A percentile compares a stretch with the other conserved stretches of the same genome.
Evolutionary conservation across 208 protist genomes (phyloP).

Genomic region (Crithidia fasciculata): DNA sequence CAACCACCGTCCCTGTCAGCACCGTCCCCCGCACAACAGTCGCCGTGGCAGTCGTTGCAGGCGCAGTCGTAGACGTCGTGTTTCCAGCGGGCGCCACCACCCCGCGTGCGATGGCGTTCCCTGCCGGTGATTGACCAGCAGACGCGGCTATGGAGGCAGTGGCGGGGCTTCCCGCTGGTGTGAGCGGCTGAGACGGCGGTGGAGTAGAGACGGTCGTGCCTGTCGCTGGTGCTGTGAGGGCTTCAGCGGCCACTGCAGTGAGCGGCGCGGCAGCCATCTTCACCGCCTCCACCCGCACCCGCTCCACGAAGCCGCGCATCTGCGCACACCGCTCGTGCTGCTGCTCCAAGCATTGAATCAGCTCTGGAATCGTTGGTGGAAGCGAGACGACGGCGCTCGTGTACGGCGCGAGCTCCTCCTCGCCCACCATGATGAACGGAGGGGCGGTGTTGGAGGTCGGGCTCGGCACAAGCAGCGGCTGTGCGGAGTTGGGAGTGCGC

Average conservation of each 20-base stretch:
- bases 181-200: not conserved
- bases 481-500: not conserved
- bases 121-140: not conserved
- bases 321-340: slow-evolving; percentile 35
- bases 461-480: slow-evolving; percentile 18
- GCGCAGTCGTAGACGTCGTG: not conserved
- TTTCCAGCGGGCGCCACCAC: not conserved
- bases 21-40: slow-evolving; percentile 18
- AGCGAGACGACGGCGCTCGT: slow-evolving; percentile 36
- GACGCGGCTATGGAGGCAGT: not conserved
- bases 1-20: slow-evolving; percentile 25
- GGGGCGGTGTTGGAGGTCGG: slow-evolving; percentile 5
- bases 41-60: not conserved
- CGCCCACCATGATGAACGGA: slow-evolving; percentile 10
- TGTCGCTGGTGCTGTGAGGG: not conserved
- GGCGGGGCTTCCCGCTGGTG: not conserved
- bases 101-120: slow-evolving; percentile 9
- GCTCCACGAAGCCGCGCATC: slow-evolving; percentile 39
- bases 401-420: slow-evolving; percentile 23
- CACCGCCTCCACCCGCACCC: slow-evolving; percentile 41
- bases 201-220: not conserved
- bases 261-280: slow-evolving; percentile 18
- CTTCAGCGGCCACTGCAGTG: slow-evolving; percentile 1
- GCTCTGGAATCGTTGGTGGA: slow-evolving; percentile 54
- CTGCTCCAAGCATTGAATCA: slow-evolving; percentile 44